Evolutionary conservation across 192 early-diverging fungal genomes (phyloP).

Genomic region (Backusella morwellensis): DNA sequence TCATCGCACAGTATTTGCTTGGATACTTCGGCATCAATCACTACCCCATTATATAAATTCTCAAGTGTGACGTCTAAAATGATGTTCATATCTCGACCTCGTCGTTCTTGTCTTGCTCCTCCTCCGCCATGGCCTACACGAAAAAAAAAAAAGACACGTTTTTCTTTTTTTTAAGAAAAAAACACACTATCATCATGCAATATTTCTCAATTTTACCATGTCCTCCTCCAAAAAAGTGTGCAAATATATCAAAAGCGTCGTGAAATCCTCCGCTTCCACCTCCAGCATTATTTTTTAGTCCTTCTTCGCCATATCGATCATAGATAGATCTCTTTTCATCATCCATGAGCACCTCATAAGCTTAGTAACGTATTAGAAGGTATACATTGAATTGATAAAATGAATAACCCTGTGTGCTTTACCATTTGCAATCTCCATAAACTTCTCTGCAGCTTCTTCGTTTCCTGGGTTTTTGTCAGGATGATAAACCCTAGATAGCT

Average conservation of each 20-base stretch:
- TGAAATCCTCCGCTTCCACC: constrained; percentile 68
- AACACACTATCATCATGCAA: not conserved
- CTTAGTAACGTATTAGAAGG: constrained; percentile 85
- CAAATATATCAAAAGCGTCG: constrained; percentile 98
- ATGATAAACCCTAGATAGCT: constrained; percentile 84
- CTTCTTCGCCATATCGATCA: constrained; percentile 97
- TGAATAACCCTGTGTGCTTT: not conserved
- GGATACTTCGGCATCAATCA: constrained; percentile 64
- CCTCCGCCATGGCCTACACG: constrained; percentile 37
- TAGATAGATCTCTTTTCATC: constrained; percentile 92
- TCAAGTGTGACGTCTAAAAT: constrained; percentile 83
- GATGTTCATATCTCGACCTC: constrained; percentile 79
- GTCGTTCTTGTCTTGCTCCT: constrained; percentile 64
- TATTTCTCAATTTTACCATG: not conserved
- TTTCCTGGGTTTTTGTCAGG: constrained; percentile 85
- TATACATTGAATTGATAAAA: not conserved
- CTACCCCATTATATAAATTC: constrained; percentile 84
- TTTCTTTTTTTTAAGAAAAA: constrained; percentile 16
- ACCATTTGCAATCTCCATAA: constrained; percentile 24
- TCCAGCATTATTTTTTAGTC: constrained; percentile 71
- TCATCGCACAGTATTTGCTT: constrained; percentile 89
- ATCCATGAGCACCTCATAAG: constrained; percentile 95
- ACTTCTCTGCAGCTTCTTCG: constrained; percentile 11
- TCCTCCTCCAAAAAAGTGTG: constrained; percentile 79
- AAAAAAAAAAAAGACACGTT: not conserved